phyloP scores from a whole-genome alignment of 495 filamentous ascomycete species.

The Neurospora sublineolata region DNA sequence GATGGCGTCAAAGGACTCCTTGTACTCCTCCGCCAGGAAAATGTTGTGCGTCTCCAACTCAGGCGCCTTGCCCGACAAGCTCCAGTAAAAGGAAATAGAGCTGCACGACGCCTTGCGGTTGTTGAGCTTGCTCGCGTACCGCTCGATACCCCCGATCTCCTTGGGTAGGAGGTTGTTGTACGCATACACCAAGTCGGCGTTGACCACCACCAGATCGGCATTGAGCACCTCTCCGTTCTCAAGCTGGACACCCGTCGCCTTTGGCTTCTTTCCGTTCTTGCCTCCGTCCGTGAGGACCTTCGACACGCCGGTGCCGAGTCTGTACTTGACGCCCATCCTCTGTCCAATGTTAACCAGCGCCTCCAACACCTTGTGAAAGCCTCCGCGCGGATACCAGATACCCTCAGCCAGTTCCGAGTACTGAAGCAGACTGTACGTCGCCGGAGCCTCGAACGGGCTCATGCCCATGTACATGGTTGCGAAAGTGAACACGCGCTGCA shows the following conservation, averaged over 20 bases:
- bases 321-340: slow-evolving; percentile 45
- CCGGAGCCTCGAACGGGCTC: slow-evolving; percentile 60
- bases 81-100: slow-evolving; percentile 67
- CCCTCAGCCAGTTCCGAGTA: slow-evolving; percentile 63
- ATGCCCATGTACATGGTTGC: slow-evolving; percentile 72
- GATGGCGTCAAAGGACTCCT: slow-evolving; percentile 57
- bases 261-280: slow-evolving; percentile 22
- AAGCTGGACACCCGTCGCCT: slow-evolving; percentile 44
- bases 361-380: slow-evolving; percentile 50
- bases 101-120: slow-evolving; percentile 47
- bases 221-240: slow-evolving; percentile 37
- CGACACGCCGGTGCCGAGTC: slow-evolving; percentile 39
- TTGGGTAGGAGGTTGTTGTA: slow-evolving; percentile 51
- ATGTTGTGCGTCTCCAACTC: slow-evolving; percentile 60
- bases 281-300: slow-evolving; percentile 31
- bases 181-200: slow-evolving; percentile 59
- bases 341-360: slow-evolving; percentile 45
- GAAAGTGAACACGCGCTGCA: slow-evolving; percentile 58
- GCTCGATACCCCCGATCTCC: slow-evolving; percentile 6
- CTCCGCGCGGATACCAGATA: slow-evolving; percentile 62
- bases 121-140: slow-evolving; percentile 36
- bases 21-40: slow-evolving; percentile 59
- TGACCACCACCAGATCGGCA: slow-evolving; percentile 53
- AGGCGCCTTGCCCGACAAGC: slow-evolving; percentile 42
- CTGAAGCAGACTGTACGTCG: slow-evolving; percentile 59